Base-by-base conservation (phyloP, 1,284 basidiomycete genomes). In the Vanrija humicola region DNA sequence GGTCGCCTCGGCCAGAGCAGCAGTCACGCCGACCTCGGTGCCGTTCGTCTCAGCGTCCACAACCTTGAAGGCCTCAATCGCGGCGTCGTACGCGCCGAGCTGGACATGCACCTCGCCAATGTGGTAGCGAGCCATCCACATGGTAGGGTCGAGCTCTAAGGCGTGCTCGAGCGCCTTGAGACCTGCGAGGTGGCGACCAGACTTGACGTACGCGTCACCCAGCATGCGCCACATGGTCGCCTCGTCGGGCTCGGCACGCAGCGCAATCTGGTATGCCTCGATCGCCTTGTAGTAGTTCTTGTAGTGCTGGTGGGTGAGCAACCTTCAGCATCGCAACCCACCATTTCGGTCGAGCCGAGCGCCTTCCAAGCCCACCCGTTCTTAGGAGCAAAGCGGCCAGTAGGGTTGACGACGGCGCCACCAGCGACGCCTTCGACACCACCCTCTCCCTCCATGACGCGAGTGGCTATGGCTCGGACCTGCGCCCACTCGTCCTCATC, bases 361-460 rank as follows among this genome's bases (percentile, higher is more conserved):
- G 96, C 95, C 75, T 97, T 98, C 93, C 94, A 98, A 1, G 96
- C 96, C 96, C 96, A 99, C 3, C 88, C 84, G 66, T 93, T 94
- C 43, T 84, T 85, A 0, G 91, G 89, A 34, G 86, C 81, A 72
- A 75, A 75, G 25, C 75, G 43, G 76, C 79, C 38, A 74, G 75
- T 72, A 0, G 80, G 78, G 46, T 77, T 79, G 44, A 79, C 71
- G 43, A 79, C 79, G 21, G 78, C 72, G 18, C 79, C 80, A 29
- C 80, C 78, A 15, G 82, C 73, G 0, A 85, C 84, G 29, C 82
- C 84, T 65, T 86, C 83, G 18, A 87, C 65, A 9, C 88, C 89
- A 21, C 90, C 90, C 77, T 95, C 91, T 19, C 92, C 92, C 55
- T 94, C 90, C 66, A 98, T 93, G 0, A 92, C 89, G 47, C 96